Base-by-base conservation (phyloP, 768 basidiomycete species). In the Collybia mongolica region DNA sequence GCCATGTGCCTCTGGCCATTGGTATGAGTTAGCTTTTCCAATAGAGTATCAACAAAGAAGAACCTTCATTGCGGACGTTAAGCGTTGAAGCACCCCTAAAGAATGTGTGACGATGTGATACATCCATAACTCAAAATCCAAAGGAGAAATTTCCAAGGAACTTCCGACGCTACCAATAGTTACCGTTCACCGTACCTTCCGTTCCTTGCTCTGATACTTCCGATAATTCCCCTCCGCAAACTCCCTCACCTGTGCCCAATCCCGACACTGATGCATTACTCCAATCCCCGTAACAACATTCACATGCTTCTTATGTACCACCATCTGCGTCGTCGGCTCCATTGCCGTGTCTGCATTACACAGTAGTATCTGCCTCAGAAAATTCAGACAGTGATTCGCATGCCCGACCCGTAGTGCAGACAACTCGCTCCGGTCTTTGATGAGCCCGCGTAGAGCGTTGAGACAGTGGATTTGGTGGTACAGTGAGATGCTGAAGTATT, bases 401-500 rank as follows among this genome's bases (percentile, higher is more conserved):
- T 48, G 52, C 11, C 39, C 24, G 17, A 24, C 18, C 18, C 39
- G 32, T 14, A 32, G 14, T 20, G 17, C 44, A 35, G 14, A 24
- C 40, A 20, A 46, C 32, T 44, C 36, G 28, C 35, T 39, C 18
- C 36, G 19, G 17, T 41, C 24, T 17, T 46, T 48, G 9, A 53
- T 43, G 22, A 48, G 35, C 41, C 42, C 48, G 9, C 52, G 26
- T 32, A 53, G 48, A 37, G 46, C 48, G 32, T 53, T 53, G 20
- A 53, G 36, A 26, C 51, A 52, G 24, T 52, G 51, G 26, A 52
- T 26, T 37, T 52, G 51, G 40, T 52, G 51, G 44, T 52, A 52
- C 38, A 52, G 46, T 14, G 51, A 52, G 6, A 52, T 39, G 9
- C 39, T 40, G 41, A 47, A 52, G 20, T 47, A 47, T 20, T 48